Percentiles rank a stretch among this genome's conserved stretches.
phyloP scores from a whole-genome alignment of 2,329 filamentous ascomycete species.

The Rutstroemia sp. region DNA sequence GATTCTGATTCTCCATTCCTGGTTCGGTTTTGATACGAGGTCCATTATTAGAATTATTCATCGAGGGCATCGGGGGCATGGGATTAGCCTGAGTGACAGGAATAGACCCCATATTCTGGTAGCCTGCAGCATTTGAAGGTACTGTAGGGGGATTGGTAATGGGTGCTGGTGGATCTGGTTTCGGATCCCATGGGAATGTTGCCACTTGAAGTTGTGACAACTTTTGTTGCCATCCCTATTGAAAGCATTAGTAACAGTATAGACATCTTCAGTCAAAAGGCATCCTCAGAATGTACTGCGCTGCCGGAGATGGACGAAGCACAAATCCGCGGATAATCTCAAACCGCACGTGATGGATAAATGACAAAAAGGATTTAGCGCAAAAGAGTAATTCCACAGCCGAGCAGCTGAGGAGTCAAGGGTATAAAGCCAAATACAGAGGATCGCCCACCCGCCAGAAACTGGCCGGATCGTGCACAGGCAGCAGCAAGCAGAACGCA shows the following conservation, averaged over 20 bases:
- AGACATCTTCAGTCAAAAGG: too few relatives aligned
- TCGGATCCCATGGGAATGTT: conserved; percentile 90
- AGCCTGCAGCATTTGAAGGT: conserved; percentile 27
- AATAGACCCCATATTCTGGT: conserved; percentile 22
- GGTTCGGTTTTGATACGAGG: conserved; percentile 38
- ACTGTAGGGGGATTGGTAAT: conserved; percentile 28
- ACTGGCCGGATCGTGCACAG: conserved; percentile 14
- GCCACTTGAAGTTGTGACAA: conserved; percentile 79
- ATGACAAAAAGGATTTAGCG: conserved; percentile 21
- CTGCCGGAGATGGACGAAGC: neutral
- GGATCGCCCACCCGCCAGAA: conserved; percentile 26
- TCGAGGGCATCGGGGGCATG: conserved; percentile 15
- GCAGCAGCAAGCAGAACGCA: conserved; percentile 10
- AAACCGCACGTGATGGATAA: conserved; percentile 14
- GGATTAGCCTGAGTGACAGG: conserved; percentile 9
- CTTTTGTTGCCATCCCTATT: conserved; percentile 88
- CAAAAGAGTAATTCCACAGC: conserved; percentile 18
- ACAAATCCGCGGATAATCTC: neutral
- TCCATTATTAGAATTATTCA: conserved; percentile 19
- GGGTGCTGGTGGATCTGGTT: conserved; percentile 53
- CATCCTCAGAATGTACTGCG: too few relatives aligned
- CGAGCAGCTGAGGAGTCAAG: conserved; percentile 16
- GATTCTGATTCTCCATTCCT: conserved; percentile 26
- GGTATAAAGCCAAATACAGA: conserved; percentile 31
- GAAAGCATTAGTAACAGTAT: neutral